Base-by-base conservation (phyloP, 495 filamentous ascomycete genomes). In the Trichoderma asperelloides region DNA sequence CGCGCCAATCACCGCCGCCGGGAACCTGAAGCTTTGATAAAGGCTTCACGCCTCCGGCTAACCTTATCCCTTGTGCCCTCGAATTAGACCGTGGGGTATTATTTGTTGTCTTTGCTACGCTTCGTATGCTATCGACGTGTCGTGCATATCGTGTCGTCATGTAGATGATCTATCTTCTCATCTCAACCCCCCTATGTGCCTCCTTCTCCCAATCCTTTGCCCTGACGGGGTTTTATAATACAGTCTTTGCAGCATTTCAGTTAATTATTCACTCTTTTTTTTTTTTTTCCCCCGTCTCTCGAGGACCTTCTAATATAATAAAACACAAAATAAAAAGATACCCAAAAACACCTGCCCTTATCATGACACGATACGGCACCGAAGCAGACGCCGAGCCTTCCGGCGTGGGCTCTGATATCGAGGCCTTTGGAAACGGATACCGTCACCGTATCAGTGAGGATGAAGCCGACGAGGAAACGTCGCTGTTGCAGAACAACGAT, bases 91-190 rank as follows among this genome's bases (percentile, higher is more conserved):
- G 21, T 51, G 23, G 47, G 47, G 47, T 2, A 18, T 2, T 47
- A 47, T 47, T 47, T n/a, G 43, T 15, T 13, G 11, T 47, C 1
- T 57, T 57, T 21, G 49, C 21, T 12, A 23, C 30, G 55, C 21
- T 51, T 60, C 55, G 55, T 60, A 30, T 30, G 27, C 27, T 18
- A 25, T 15, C 55, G 55, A 60, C 55, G 55, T 60, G 55, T 60
- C 55, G 30, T 21, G 55, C 55, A 60, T 60, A 12, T 30, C 18
- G 55, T 60, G 55, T 60, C 55, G 55, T 60, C 55, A 60, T 30
- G 16, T 60, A 37, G 33, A 37, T 37, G 33, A 37, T 37, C 33
- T 8, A 37, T 37, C 33, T 4, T 37, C 33, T 37, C 33, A 33
- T 33, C 30, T 33, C 30, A 37, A 7, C 33, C 9, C 33, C 33